Conservation (phyloP, 805 yeast species). For the Monosporozyma solicola region DNA sequence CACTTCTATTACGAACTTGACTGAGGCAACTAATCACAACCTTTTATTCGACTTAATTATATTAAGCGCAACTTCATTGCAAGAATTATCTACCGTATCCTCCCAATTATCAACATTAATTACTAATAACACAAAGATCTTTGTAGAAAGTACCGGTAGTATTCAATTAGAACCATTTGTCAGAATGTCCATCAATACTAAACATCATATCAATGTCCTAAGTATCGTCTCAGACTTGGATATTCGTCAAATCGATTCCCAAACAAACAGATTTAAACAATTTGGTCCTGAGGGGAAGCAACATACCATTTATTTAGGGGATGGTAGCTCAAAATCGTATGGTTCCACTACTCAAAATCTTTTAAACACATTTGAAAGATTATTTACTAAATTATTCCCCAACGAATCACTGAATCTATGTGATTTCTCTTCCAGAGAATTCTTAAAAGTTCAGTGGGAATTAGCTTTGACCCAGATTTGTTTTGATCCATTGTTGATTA, state of each 20-base stretch:
- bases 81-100: conserved; percentile 40
- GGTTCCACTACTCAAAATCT: conserved; percentile 14
- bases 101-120: conserved; percentile 32
- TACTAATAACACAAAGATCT: conserved; percentile 40
- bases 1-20: conserved; percentile 18
- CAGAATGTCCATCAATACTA: conserved; percentile 35
- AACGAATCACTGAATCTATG: conserved; percentile 33
- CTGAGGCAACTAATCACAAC: conserved; percentile 2
- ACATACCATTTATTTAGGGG: conserved; percentile 40
- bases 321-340: conserved; percentile 14
- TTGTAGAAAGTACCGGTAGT: conserved; percentile 64
- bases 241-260: conserved; percentile 33
- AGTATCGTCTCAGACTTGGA: conserved; percentile 59
- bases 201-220: conserved; percentile 34
- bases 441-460: conserved; percentile 73
- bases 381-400: conserved; percentile 27
- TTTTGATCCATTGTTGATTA: conserved; percentile 63
- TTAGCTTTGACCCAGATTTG: conserved; percentile 71
- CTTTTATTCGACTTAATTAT: conserved; percentile 35
- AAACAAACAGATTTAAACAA: conserved; percentile 24
- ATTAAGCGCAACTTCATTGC: conserved; percentile 41
- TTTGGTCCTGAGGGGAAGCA: conserved; percentile 22
- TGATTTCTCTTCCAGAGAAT: conserved; percentile 34
- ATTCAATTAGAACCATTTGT: conserved; percentile 66
- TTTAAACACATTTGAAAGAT: conserved; percentile 24